phyloP scores from a whole-genome alignment of 441 rosid species.

The Jatropha podagrica region DNA sequence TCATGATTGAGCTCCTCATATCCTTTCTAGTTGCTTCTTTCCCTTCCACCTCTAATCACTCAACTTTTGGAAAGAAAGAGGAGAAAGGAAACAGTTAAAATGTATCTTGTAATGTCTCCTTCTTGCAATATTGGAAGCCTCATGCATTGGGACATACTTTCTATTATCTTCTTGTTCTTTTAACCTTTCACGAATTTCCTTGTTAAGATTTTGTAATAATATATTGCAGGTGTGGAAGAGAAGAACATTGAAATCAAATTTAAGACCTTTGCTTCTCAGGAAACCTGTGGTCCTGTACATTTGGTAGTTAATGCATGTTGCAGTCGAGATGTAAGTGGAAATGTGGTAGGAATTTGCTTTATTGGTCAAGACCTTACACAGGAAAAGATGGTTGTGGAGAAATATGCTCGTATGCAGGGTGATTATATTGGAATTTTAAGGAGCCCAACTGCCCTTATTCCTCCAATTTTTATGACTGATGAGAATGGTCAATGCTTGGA shows the following conservation, averaged over 20 bases:
- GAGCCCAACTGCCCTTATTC: slow-evolving; percentile 71
- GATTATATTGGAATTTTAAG: slow-evolving; percentile 70
- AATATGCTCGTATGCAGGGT: slow-evolving; percentile 60
- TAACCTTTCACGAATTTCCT: background rate
- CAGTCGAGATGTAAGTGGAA: slow-evolving; percentile 56
- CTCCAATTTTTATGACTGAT: slow-evolving; percentile 75
- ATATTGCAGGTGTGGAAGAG: slow-evolving; percentile 67
- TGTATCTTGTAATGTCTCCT: background rate
- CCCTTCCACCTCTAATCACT: background rate
- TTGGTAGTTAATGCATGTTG: slow-evolving; percentile 76
- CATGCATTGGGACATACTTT: background rate
- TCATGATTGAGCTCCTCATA: background rate
- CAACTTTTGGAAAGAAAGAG: background rate
- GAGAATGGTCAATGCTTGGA: slow-evolving; percentile 71
- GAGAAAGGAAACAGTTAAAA: background rate
- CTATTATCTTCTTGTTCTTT: background rate
- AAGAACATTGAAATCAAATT: slow-evolving; percentile 63
- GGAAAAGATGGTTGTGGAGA: slow-evolving; percentile 55
- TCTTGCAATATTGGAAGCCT: background rate
- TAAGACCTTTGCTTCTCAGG: slow-evolving; percentile 46
- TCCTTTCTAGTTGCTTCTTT: background rate
- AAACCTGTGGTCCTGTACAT: slow-evolving; percentile 48
- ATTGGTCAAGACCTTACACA: slow-evolving; percentile 81
- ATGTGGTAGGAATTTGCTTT: slow-evolving; percentile 73
- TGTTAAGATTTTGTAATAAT: slow-evolving; percentile 8